Evolutionary conservation across 106 monocot species (phyloP).

Genomic region (Apostasia shenzhenica): DNA sequence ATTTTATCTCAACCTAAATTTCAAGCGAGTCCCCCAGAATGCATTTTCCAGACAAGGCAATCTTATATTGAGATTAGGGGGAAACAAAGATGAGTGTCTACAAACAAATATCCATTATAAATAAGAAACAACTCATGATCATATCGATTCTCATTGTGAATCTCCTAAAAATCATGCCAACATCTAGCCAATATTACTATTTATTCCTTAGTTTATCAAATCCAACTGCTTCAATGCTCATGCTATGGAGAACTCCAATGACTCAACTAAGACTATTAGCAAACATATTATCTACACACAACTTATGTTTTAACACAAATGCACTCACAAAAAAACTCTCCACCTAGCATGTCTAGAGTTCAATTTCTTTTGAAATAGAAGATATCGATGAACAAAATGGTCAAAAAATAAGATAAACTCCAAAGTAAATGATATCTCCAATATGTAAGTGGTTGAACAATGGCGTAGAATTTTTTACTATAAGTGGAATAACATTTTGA

Average conservation of each 20-base stretch:
- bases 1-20: background rate
- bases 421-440: background rate
- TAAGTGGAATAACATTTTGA: background rate
- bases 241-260: background rate
- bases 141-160: too few relatives aligned
- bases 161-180: too few relatives aligned
- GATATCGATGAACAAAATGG: background rate
- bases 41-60: background rate
- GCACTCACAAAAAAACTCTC: background rate
- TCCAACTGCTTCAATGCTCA: background rate
- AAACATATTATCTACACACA: background rate
- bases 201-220: background rate
- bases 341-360: background rate
- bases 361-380: background rate
- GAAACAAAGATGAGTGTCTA: background rate
- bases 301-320: background rate
- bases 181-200: background rate
- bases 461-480: background rate
- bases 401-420: background rate
- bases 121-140: background rate
- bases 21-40: background rate
- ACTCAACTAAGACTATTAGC: background rate
- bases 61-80: background rate
- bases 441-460: background rate
- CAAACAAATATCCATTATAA: background rate